These are phyloP conservation scores for Pulveroboletus sp. DNA, from an alignment of 768 basidiomycete species.

Conservation along the genomic window DNA sequence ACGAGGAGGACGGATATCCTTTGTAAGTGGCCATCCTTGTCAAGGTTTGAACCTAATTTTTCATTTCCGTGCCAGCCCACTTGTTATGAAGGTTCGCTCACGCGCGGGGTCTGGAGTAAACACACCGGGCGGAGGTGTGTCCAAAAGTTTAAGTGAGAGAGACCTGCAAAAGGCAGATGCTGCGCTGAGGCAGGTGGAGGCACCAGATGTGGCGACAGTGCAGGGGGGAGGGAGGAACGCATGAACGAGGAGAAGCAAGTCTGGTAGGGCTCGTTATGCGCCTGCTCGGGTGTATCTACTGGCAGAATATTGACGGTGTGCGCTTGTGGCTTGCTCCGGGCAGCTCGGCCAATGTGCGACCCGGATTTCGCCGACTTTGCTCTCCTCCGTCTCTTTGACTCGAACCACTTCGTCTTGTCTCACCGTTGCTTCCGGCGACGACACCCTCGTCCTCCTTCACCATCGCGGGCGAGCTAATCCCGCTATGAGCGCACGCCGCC, in stretches of 20 bases:
- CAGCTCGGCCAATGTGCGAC: not conserved
- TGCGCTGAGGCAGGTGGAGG: conserved; percentile 63
- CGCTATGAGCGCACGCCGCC: conserved; percentile 34
- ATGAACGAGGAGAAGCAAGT: not conserved
- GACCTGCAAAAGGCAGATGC: conserved; percentile 87
- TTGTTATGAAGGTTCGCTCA: conserved; percentile 87
- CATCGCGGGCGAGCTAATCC: not conserved
- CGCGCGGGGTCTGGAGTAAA: conserved; percentile 74
- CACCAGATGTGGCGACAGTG: not conserved
- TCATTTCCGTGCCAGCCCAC: conserved; percentile 48
- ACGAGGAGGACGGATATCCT: conserved; percentile 89
- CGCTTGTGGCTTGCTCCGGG: not conserved
- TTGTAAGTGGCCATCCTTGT: conserved; percentile 52
- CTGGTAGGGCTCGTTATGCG: not conserved
- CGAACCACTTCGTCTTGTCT: not conserved
- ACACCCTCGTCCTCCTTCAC: not conserved
- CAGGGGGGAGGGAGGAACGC: not conserved
- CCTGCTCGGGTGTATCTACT: conserved; percentile 19
- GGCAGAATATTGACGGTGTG: not conserved
- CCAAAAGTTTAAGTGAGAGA: conserved; percentile 78
- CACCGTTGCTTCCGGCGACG: conserved; percentile 13
- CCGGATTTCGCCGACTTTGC: conserved; percentile 19
- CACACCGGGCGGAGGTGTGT: conserved; percentile 82
- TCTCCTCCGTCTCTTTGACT: too few relatives aligned
- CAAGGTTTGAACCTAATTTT: not conserved